Evolutionary conservation across 805 yeast genomes (phyloP).

Genomic region (Aciculoconidium aculeatum): DNA sequence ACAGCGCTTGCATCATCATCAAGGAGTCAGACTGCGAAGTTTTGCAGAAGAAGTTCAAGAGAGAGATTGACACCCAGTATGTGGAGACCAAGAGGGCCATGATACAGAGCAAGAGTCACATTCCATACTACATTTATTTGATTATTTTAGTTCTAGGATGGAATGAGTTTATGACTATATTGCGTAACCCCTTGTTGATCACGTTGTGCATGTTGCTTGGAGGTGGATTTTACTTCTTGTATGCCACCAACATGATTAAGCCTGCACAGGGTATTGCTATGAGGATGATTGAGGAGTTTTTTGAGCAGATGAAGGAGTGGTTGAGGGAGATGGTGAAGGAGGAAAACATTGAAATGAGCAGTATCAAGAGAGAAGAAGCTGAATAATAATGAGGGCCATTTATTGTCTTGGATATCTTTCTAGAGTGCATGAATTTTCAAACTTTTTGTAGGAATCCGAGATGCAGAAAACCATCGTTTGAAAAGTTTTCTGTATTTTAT

Average conservation of each 20-base stretch:
- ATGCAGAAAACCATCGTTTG: too few species aligned
- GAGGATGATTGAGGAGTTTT: conserved; percentile 52
- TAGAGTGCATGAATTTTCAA: too few species aligned
- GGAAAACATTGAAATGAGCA: conserved; percentile 23
- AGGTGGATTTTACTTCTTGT: conserved; percentile 62
- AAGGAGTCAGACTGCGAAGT: conserved; percentile 51
- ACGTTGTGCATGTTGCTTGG: conserved; percentile 51
- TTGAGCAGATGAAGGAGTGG: conserved; percentile 52
- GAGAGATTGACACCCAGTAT: conserved; percentile 71
- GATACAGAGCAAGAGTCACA: conserved; percentile 66
- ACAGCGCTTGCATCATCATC: conserved; percentile 52
- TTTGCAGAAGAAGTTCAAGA: conserved; percentile 56
- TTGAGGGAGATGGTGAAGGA: conserved; percentile 55
- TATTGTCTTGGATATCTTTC: too few species aligned
- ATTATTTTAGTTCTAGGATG: conserved; percentile 78
- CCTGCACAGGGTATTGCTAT: conserved; percentile 62
- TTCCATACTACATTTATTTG: conserved; percentile 78
- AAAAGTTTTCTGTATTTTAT: too few species aligned
- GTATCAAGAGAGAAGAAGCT: too few species aligned
- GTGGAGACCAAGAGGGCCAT: conserved; percentile 87
- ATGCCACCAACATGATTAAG: conserved; percentile 65
- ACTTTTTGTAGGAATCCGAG: too few species aligned
- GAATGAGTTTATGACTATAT: conserved; percentile 88
- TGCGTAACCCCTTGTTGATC: conserved; percentile 82
- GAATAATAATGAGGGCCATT: too few species aligned